Base-by-base conservation (phyloP, 2,329 filamentous ascomycete genomes). In the Botryotinia convoluta region DNA sequence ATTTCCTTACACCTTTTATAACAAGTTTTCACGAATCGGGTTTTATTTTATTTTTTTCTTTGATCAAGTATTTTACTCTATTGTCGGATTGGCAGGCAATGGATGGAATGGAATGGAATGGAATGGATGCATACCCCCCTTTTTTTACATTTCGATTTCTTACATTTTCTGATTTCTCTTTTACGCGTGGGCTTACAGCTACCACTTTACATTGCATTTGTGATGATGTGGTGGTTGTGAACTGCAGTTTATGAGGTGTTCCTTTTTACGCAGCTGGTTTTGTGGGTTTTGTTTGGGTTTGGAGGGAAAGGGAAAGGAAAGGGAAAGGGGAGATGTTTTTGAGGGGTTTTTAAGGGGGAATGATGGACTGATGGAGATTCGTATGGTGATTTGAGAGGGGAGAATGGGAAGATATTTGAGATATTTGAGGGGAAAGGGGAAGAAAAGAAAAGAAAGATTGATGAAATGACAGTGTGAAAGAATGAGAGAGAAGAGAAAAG, bases 81-180 rank as follows among this genome's bases (percentile, higher is more conserved):
- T 29, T 57, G 48, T 68, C 64, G 35, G 48, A 68, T 42, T 68
- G 35, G 48, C 35, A 22, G 35, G 64, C 45, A 29, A 67, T 51
- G 32, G 63, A 51, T 67, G 63, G 42, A 26, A 29, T 62, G 60
- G 60, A 62, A 10, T 35, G 35, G 35, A 35, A 61, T 61, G 59
- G 60, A 63, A 51, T 67, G 63, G 29, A 67, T 67, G 44, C 63
- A 67, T 67, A 68, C 60, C 60, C 64, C 64, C 45, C 35, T 68
- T 54, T 65, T 65, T 68, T 68, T 39, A 68, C 64, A 22, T 57
- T 54, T 32, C n/a, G 42, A 32, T 18, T 22, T 39, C 51, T 48
- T 65, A 16, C 22, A 26, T 35, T 22, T 35, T 35, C 26, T 18
- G 61, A 63, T 39, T 32, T 39, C 44, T 67, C 29, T 37, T 51